Evolutionary conservation across 2,329 filamentous ascomycete species (phyloP).

Genomic region (Alternaria gansuensis): DNA sequence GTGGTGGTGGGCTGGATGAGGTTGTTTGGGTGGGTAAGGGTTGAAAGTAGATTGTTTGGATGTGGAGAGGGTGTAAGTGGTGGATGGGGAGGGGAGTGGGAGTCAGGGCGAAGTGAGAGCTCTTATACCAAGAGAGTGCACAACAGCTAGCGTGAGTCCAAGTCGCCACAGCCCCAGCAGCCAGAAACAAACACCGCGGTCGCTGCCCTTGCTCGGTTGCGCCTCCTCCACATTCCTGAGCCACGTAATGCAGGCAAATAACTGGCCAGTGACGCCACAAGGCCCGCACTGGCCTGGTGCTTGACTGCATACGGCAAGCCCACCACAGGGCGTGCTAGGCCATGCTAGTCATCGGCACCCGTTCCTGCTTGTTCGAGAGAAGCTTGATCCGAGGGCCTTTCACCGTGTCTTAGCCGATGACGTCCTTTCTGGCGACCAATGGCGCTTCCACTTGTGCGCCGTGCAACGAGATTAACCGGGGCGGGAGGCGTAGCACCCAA

Average conservation of each 20-base stretch:
- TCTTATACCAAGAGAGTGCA: conserved; percentile 31
- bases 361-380: conserved; percentile 6
- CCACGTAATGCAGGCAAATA: conserved; percentile 33
- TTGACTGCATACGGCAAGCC: conserved; percentile 29
- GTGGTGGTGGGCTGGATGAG: conserved; percentile 16
- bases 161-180: conserved; percentile 15
- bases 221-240: conserved; percentile 31
- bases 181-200: conserved; percentile 39
- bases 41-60: conserved; percentile 22
- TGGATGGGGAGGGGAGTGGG: conserved; percentile 11
- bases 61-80: conserved; percentile 22
- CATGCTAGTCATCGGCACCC: conserved; percentile 2
- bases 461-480: conserved; percentile 1
- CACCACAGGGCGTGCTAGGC: neutral
- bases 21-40: conserved; percentile 12
- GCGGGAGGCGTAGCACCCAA: neutral
- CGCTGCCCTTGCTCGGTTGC: conserved; percentile 28
- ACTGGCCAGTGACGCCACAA: conserved; percentile 40
- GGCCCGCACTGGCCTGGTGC: conserved; percentile 15
- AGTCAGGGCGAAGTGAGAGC: conserved; percentile 25
- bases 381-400: conserved; percentile 3
- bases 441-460: neutral
- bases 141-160: conserved; percentile 19
- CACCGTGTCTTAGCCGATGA: conserved; percentile 8
- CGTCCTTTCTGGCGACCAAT: neutral